Evolutionary conservation across 768 basidiomycete genomes (phyloP).

Genomic region (Amanita thiersii): DNA sequence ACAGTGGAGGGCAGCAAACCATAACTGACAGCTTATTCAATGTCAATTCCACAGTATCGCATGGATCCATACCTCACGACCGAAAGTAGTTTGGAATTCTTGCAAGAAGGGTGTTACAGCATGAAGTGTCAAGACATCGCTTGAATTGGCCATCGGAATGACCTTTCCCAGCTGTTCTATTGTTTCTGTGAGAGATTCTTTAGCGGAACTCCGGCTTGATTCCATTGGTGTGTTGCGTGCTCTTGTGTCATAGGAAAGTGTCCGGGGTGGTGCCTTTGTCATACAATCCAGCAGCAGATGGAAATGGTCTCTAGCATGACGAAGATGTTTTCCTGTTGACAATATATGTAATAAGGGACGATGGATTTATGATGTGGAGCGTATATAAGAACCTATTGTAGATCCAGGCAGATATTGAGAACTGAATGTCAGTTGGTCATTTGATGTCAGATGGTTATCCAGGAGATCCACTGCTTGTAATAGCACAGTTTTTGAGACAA

Average conservation of each 20-base stretch:
- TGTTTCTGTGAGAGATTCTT: constrained; percentile 43
- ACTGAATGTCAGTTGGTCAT: constrained; percentile 59
- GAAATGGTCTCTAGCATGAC: constrained; percentile 83
- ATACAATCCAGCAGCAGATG: constrained; percentile 54
- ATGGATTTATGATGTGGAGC: constrained; percentile 2
- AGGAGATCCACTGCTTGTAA: constrained; percentile 68
- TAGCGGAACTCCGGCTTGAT: constrained; percentile 50
- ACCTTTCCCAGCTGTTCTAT: constrained; percentile 49
- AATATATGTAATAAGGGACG: constrained; percentile 2
- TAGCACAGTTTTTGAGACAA: constrained; percentile 60
- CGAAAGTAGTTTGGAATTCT: constrained; percentile 70
- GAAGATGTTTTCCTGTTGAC: constrained; percentile 68
- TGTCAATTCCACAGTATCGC: neutral
- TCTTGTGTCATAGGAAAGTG: constrained; percentile 71
- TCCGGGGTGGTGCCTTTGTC: constrained; percentile 33
- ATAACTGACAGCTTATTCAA: constrained; percentile 41
- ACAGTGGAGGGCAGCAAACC: constrained; percentile 82
- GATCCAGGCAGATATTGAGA: constrained; percentile 82
- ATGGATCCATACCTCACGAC: constrained; percentile 54
- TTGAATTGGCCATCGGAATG: constrained; percentile 38
- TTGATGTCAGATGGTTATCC: constrained; percentile 53
- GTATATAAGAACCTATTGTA: constrained; percentile 57
- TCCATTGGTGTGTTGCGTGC: constrained; percentile 83
- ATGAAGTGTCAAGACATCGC: constrained; percentile 60
- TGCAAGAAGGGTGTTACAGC: constrained; percentile 78